Base-by-base conservation (phyloP, 2,329 filamentous ascomycete species). In the Diaporthe humulicola region DNA sequence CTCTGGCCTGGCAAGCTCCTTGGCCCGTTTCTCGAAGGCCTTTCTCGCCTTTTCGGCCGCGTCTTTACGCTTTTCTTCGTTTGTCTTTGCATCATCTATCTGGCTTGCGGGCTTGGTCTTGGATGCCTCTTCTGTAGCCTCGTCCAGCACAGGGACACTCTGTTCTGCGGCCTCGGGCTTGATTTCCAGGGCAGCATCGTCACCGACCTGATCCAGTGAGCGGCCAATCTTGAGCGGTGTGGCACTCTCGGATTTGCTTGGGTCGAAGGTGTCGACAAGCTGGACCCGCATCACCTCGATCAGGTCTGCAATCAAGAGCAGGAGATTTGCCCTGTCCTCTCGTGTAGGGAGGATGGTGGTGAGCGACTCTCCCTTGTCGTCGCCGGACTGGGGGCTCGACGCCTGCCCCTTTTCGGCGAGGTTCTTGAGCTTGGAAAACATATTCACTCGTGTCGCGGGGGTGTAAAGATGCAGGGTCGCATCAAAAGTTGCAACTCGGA, bases 1-100 rank as follows among this genome's bases (percentile, higher is more conserved):
- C 22, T 81, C 81, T 22, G 81, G 80, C 60, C 78, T 80, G 30
- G 81, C 76, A 25, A 77, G 77, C 12, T 76, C 73, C 28, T 71
- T 57, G 22, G 60, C 48, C 30, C 57, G 67, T n/a, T 38, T 73
- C 38, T 66, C 77, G 38, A 56, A 64, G 60, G 57, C 77, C 58
- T 74, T 77, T 36, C 52, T 70, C 17, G 60, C 67, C 45, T 67
- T 74, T 19, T 75, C 74, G 15, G 50, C 57, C 17, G 48, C 48
- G 14, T 64, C 57, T 0, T 36, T 61, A n/a, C n/a, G 36, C 50
- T 58, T 64, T 19, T 50, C 48, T n/a, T 40, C 64, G 8, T 54
- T 50, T 19, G 64, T 52, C n/a, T 69, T 69, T 33, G 6, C 33
- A 1, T 54, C 25, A 4, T 22, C 33, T 54, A 4, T 19, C 28